Conservation (phyloP, 2,329 filamentous ascomycete genomes). For the Fusarium nodosum region DNA sequence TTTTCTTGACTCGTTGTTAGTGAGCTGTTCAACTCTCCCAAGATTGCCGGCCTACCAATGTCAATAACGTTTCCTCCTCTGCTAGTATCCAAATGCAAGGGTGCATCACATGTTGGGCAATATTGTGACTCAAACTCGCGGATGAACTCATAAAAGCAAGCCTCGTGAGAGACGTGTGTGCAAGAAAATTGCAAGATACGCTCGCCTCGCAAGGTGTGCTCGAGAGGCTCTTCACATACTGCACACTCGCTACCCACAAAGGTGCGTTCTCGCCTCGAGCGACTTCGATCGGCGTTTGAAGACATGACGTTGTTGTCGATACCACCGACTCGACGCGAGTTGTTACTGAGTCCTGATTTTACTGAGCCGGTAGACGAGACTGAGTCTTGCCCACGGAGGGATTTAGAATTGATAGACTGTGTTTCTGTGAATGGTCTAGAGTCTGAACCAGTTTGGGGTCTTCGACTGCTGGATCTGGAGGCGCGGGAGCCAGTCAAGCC, state of each 20-base stretch:
- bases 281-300: conserved; percentile 74
- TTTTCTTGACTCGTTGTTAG: conserved; percentile 76
- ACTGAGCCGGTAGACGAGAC: conserved; percentile 54
- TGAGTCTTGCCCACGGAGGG: conserved; percentile 50
- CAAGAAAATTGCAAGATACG: conserved; percentile 96
- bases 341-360: conserved; percentile 52
- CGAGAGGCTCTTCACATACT: conserved; percentile 95
- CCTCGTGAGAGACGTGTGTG: conserved; percentile 96
- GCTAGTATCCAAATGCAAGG: conserved; percentile 91
- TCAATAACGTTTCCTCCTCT: conserved; percentile 93
- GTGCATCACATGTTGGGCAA: conserved; percentile 93
- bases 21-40: conserved; percentile 37
- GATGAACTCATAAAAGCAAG: conserved; percentile 99
- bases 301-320: conserved; percentile 61
- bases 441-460: conserved; percentile 49
- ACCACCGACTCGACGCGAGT: conserved; percentile 55
- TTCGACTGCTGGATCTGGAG: conserved; percentile 42
- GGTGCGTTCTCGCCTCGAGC: conserved; percentile 88
- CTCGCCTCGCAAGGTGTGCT: conserved; percentile 94
- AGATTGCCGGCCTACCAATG: conserved; percentile 72
- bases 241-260: conserved; percentile 96
- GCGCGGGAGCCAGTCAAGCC: conserved; percentile 49
- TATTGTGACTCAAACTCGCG: conserved; percentile 94
- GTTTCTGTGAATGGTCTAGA: conserved; percentile 49
- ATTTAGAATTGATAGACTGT: conserved; percentile 49